Evolutionary conservation across 768 basidiomycete genomes (phyloP), one percentile per base, ranked within the genome.

Genomic region (Jaapia argillacea): DNA sequence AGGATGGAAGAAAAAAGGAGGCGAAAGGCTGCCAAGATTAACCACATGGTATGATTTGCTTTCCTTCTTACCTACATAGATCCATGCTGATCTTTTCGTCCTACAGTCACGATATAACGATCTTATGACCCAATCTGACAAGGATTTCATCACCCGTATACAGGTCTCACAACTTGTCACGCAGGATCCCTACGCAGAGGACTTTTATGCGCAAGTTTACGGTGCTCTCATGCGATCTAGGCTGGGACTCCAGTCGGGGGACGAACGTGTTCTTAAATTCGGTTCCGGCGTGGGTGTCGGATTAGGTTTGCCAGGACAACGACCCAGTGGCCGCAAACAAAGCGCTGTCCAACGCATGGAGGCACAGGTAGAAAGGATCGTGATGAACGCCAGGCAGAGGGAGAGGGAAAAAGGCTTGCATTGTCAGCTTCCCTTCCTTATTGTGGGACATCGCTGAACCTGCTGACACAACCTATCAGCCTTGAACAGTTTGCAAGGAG

Each of bases 91-190:
- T 45, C 37, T 26, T 26, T 22, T 22, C 16, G 50, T 44, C 44
- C 27, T 45, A 6, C 42, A 91, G 90, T 78, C 91, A 47, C 80
- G 87, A 47, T 92, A 92, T 57, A 94, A 94, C 52, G 89, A 92
- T 59, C 72, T 93, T 27, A 94, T 94, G 91, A 91, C 90, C 3
- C 90, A 92, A 63, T 92, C 88, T 7, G 96, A 99, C 71, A 98
- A 98, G 66, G 96, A 98, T 58, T 99, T 98, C 58, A 98, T 99
- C 64, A 98, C 96, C 26, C 81, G 96, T 21, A 98, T 99, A 49
- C 96, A 99, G 61, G 89, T 99, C 25, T 97, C 94, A 1, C 96
- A 98, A 57, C 84, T 98, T 33, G 92, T 96, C 36, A 94, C 92
- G 4, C 83, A 88, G 55, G 96, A 99, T 64, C 96, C 96, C 0